phyloP scores from a whole-genome alignment of 2,329 filamentous ascomycete species.

The Orbilia blumenaviensis region DNA sequence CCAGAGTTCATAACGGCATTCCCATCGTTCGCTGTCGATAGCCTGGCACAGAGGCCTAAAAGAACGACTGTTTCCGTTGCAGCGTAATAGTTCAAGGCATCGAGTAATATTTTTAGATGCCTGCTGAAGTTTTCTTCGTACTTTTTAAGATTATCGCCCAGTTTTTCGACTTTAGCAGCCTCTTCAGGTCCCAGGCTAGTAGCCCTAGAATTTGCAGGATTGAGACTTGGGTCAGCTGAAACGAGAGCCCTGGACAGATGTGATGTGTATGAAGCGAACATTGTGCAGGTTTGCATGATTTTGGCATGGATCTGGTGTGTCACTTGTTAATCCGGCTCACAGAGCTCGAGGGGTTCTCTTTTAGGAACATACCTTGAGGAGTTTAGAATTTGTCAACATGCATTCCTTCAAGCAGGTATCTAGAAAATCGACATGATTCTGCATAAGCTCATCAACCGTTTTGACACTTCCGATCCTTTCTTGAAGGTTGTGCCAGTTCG shows the following conservation, averaged over 20 bases:
- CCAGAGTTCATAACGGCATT: slow-evolving; percentile 63
- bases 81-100: slow-evolving; percentile 95
- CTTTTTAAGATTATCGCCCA: slow-evolving; percentile 86
- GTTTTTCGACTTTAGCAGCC: slow-evolving; percentile 71
- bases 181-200: slow-evolving; percentile 52
- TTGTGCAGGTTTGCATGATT: slow-evolving; percentile 91
- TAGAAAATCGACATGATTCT: slow-evolving; percentile 97
- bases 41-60: slow-evolving; percentile 81
- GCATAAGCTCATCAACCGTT: slow-evolving; percentile 97
- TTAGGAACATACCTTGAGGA: slow-evolving; percentile 77
- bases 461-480: slow-evolving; percentile 65
- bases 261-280: slow-evolving; percentile 90
- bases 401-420: slow-evolving; percentile 98
- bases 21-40: slow-evolving; percentile 83
- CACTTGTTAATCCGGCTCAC: neutral
- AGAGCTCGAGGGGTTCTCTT: neutral
- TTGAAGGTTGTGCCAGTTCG: slow-evolving; percentile 86
- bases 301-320: slow-evolving; percentile 88
- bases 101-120: slow-evolving; percentile 90
- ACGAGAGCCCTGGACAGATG: slow-evolving; percentile 86
- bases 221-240: slow-evolving; percentile 77
- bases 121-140: slow-evolving; percentile 94
- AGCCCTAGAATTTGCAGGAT: slow-evolving; percentile 47
- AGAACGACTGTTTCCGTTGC: slow-evolving; percentile 96
- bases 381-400: slow-evolving; percentile 96